Conservation (phyloP, 2,329 filamentous ascomycete species). For the Ambrosiella cleistominuta region DNA sequence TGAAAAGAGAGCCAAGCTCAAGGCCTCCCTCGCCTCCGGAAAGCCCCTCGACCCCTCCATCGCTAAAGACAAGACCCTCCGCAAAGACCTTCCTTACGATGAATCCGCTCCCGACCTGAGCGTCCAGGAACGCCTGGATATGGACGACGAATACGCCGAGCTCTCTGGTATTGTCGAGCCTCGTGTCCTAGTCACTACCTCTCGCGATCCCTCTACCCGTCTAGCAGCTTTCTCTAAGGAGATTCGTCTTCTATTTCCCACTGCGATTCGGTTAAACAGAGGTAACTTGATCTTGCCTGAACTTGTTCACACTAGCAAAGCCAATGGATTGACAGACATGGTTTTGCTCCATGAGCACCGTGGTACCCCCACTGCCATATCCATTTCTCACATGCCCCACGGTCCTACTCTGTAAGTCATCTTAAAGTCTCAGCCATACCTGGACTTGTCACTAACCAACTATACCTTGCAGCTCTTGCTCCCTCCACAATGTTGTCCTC, state of each 20-base stretch:
- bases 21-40: conserved; percentile 72
- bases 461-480: conserved; percentile 49
- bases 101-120: conserved; percentile 57
- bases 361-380: conserved; percentile 79
- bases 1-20: conserved; percentile 75
- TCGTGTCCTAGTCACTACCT: conserved; percentile 71
- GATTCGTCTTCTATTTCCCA: conserved; percentile 66
- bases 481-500: conserved; percentile 79
- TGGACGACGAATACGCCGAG: conserved; percentile 81
- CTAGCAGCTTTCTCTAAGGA: conserved; percentile 88
- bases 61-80: conserved; percentile 67
- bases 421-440: conserved; percentile 44
- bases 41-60: conserved; percentile 69
- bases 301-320: conserved; percentile 64
- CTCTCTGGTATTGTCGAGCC: conserved; percentile 86
- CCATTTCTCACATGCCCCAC: conserved; percentile 72
- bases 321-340: conserved; percentile 67
- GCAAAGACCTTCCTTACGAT: conserved; percentile 86
- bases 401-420: conserved; percentile 43
- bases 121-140: conserved; percentile 49
- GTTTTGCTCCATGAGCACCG: conserved; percentile 82
- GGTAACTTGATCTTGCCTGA: conserved; percentile 80
- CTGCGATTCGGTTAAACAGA: conserved; percentile 73
- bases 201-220: conserved; percentile 67
- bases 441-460: neutral